Evolutionary conservation across 345 rosid genomes (phyloP).

Genomic region (Salix dunnii): DNA sequence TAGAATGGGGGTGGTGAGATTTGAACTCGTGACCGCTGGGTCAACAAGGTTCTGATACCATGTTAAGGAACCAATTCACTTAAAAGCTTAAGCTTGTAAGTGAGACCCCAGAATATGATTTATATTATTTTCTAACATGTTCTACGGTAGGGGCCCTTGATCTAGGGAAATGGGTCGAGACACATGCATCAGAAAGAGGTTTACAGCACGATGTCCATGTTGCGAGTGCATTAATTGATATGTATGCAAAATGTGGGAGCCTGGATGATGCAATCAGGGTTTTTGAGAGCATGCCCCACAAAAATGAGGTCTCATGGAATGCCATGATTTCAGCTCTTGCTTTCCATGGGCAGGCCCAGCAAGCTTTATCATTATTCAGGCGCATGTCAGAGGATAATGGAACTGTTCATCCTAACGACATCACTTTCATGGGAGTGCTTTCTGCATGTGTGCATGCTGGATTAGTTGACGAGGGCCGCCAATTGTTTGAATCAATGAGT

Average conservation of each 20-base stretch:
- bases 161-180: conserved; percentile 60
- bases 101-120: too few species aligned
- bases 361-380: conserved; percentile 61
- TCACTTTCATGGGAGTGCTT: conserved; percentile 73
- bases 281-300: conserved; percentile 62
- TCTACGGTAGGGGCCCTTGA: too few species aligned
- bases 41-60: too few species aligned
- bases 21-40: too few species aligned
- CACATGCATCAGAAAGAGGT: conserved; percentile 41
- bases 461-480: conserved; percentile 61
- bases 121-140: too few species aligned
- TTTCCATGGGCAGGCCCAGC: conserved; percentile 62
- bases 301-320: conserved; percentile 88
- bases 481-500: conserved; percentile 58
- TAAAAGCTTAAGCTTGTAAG: too few species aligned
- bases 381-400: conserved; percentile 42
- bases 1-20: too few species aligned
- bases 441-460: conserved; percentile 94
- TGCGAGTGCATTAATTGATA: conserved; percentile 74
- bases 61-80: too few species aligned
- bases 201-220: conserved; percentile 52
- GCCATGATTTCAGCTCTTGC: conserved; percentile 83
- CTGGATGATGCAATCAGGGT: conserved; percentile 60
- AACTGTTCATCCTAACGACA: conserved; percentile 51
- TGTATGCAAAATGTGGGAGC: conserved; percentile 87